These are phyloP conservation scores for Hymenotorrendiella dingleyae DNA, from an alignment of 2,329 filamentous ascomycete genomes.

Conservation along the genomic window DNA sequence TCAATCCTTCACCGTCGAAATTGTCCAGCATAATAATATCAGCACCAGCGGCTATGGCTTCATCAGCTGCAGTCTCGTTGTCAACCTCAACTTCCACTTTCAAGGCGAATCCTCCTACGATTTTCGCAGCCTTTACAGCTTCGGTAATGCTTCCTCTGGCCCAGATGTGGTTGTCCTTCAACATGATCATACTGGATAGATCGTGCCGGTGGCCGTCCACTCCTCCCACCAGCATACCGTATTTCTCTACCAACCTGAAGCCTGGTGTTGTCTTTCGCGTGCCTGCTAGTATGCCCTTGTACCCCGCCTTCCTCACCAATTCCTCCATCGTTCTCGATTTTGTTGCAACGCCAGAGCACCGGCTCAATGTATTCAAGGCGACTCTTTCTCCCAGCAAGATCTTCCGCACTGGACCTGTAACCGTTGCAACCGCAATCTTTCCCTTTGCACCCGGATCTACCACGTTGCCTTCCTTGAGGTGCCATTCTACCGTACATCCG, in stretches of 20 bases:
- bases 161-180: constrained; percentile 99
- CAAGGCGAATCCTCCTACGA: constrained; percentile 79
- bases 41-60: constrained; percentile 83
- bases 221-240: constrained; percentile 91
- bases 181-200: constrained; percentile 91
- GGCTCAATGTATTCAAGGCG: constrained; percentile 80
- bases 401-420: constrained; percentile 74
- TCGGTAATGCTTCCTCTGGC: constrained; percentile 79
- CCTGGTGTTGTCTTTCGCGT: constrained; percentile 97
- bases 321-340: constrained; percentile 51
- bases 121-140: constrained; percentile 77
- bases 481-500: constrained; percentile 89
- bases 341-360: constrained; percentile 87
- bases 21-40: constrained; percentile 98
- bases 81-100: constrained; percentile 97
- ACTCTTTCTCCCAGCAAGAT: constrained; percentile 84
- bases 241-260: constrained; percentile 94
- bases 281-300: constrained; percentile 78
- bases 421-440: constrained; percentile 67
- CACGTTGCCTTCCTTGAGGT: constrained; percentile 65
- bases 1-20: constrained; percentile 75
- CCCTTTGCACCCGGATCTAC: constrained; percentile 51
- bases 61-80: constrained; percentile 79
- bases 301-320: constrained; percentile 60
- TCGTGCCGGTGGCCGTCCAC: constrained; percentile 91